Evolutionary conservation across 257 asterid species (phyloP), one percentile per base, ranked within the genome.

Genomic region (Jaltomata sinuosa): DNA sequence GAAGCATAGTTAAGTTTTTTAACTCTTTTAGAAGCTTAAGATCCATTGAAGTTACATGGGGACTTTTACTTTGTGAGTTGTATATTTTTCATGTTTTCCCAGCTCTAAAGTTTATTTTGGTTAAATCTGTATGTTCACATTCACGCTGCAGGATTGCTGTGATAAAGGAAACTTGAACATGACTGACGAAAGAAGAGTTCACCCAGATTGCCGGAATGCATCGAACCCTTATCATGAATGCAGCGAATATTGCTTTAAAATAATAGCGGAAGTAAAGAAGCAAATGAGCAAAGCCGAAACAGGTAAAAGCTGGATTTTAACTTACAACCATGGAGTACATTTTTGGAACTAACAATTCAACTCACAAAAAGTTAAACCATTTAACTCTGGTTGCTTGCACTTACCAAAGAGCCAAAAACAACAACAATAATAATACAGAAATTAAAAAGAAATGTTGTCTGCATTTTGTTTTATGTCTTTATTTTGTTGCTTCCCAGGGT

Each of bases 171-270:
- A 49, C 16, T 49, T 15, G n/a, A 67, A 40, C 80, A 89, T 91
- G 94, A 84, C 74, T 62, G 88, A 86, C 84, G 91, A 88, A 72
- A 91, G 97, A 69, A 87, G 90, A 62, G 95, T 91, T 84, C 94
- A 91, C 86, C 95, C 98, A 18, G 94, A 89, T 84, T 94, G 96
- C 88, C 89, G 91, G 83, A 92, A 94, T 50, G 90, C 95, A 34
- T 84, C 93, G 4, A 93, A 92, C 85, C 95, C 95, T 1, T 93
- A 88, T 83, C 97, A 92, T 83, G 95, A 88, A 84, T 94, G 97
- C 83, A 87, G 86, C 76, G 95, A 91, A 62, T 93, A 87, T 84
- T 93, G 96, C 91, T 91, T 94, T 89, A 85, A 34, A 65, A 65
- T 92, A 79, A 93, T 92, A 82, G 94, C 94, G 32, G 93, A 91